Conservation (phyloP, 257 asterid species). For the Salvia rosmarinus region DNA sequence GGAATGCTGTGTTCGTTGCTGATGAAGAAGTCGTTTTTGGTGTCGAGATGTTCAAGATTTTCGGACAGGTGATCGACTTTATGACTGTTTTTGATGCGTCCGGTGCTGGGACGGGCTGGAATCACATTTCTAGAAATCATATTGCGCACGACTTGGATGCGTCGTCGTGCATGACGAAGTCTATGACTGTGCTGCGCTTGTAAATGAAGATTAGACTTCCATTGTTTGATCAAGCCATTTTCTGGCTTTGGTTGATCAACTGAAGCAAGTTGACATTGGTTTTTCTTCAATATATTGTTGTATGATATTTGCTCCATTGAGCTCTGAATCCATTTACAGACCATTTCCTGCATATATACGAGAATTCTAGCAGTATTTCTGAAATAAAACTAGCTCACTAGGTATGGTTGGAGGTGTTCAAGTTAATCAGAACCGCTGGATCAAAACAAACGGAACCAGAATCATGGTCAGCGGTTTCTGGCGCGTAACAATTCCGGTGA, state of each 20-base stretch:
- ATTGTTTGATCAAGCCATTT: neutral
- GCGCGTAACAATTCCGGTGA: too few species aligned
- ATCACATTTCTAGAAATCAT: conserved; percentile 73
- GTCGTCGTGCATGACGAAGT: conserved; percentile 82
- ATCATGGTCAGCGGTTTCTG: too few species aligned
- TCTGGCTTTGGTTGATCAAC: conserved; percentile 4
- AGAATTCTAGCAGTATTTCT: neutral
- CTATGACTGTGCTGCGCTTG: conserved; percentile 80
- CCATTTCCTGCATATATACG: neutral
- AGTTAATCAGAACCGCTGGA: too few species aligned
- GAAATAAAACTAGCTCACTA: too few species aligned
- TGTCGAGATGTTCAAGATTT: conserved; percentile 92
- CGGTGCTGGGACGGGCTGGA: conserved; percentile 53
- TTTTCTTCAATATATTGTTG: conserved; percentile 21
- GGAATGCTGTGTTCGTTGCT: conserved; percentile 92
- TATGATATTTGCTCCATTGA: conserved; percentile 8
- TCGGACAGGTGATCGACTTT: conserved; percentile 93
- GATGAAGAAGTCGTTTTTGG: conserved; percentile 72
- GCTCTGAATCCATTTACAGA: neutral
- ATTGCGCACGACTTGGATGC: conserved; percentile 80
- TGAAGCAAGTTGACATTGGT: conserved; percentile 15
- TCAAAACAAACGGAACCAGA: too few species aligned
- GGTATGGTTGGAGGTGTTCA: too few species aligned
- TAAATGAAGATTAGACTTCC: conserved; percentile 26
- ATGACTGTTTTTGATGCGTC: conserved; percentile 66